Conservation (phyloP, 169 alveolate genomes). For the Toxoplasma gondii region DNA sequence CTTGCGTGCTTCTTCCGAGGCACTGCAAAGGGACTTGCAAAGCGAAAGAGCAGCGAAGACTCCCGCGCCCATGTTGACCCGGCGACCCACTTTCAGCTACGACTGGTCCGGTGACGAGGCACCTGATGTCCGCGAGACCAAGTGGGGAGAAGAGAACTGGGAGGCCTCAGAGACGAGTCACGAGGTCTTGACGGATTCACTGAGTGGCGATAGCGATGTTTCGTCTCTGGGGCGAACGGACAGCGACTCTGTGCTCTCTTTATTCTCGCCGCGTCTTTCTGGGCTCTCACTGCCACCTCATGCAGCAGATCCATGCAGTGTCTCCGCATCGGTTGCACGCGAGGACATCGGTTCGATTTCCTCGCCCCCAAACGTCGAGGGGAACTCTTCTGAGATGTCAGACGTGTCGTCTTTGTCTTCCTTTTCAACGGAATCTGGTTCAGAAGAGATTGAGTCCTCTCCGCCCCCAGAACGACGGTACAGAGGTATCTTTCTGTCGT, state of each 20-base stretch:
- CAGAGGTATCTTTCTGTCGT: not conserved
- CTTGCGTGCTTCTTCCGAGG: not conserved
- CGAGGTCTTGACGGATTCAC: not conserved
- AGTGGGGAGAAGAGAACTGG: not conserved
- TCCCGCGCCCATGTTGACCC: not conserved
- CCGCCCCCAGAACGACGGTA: not conserved
- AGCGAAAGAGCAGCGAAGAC: not conserved
- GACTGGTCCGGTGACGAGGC: not conserved
- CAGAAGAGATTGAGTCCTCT: not conserved
- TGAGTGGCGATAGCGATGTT: not conserved
- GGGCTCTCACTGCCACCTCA: not conserved
- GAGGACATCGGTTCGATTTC: not conserved
- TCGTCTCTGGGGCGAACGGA: not conserved
- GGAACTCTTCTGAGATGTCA: not conserved
- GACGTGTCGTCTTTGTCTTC: not conserved
- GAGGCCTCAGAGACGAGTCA: not conserved
- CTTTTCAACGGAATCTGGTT: not conserved
- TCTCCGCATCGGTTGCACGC: not conserved
- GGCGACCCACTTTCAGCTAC: not conserved
- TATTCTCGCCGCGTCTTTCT: not conserved
- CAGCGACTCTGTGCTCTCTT: not conserved
- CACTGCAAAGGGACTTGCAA: not conserved
- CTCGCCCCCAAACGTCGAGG: not conserved
- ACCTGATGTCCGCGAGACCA: not conserved
- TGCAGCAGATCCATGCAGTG: not conserved